phyloP scores from a whole-genome alignment of 352 stramenopile genomes.

The Globisporangium parvum region DNA sequence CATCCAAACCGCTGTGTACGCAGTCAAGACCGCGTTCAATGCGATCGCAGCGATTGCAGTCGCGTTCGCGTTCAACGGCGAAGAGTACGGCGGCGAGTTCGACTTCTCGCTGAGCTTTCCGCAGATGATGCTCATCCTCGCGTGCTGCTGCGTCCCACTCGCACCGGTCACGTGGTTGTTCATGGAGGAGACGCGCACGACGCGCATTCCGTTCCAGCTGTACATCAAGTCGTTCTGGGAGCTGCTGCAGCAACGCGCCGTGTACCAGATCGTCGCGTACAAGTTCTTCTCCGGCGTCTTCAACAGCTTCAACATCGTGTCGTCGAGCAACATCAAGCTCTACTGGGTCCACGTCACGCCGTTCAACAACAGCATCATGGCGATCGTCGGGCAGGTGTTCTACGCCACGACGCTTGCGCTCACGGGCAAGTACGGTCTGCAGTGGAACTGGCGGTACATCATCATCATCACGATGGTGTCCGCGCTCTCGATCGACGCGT shows the following conservation, averaged over 20 bases:
- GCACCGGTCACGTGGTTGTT: slow-evolving; percentile 20
- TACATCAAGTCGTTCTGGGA: slow-evolving; percentile 49
- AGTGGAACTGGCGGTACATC: slow-evolving; percentile 53
- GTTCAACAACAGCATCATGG: slow-evolving; percentile 51
- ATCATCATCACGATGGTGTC: slow-evolving; percentile 37
- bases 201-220: slow-evolving; percentile 10
- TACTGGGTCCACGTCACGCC: slow-evolving; percentile 54
- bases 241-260: slow-evolving; percentile 46
- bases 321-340: slow-evolving; percentile 42
- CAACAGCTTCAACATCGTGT: slow-evolving; percentile 57
- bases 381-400: slow-evolving; percentile 39
- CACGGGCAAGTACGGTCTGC: slow-evolving; percentile 34
- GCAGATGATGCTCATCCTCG: slow-evolving; percentile 40
- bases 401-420: slow-evolving; percentile 42
- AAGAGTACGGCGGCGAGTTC: slow-evolving; percentile 50
- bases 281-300: slow-evolving; percentile 62
- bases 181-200: slow-evolving; percentile 12
- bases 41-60: slow-evolving; percentile 36
- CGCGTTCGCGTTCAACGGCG: slow-evolving; percentile 41
- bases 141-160: slow-evolving; percentile 28
- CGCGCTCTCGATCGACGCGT: slow-evolving; percentile 30
- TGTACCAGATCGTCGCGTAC: slow-evolving; percentile 57
- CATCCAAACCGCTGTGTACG: slow-evolving; percentile 55
- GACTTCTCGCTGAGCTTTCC: slow-evolving; percentile 46
- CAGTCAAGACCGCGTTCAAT: slow-evolving; percentile 40